Percentiles rank a stretch among this genome's conserved stretches.
phyloP scores from a whole-genome alignment of 2,329 filamentous ascomycete genomes.

The Neocatenulostroma microsporum region DNA sequence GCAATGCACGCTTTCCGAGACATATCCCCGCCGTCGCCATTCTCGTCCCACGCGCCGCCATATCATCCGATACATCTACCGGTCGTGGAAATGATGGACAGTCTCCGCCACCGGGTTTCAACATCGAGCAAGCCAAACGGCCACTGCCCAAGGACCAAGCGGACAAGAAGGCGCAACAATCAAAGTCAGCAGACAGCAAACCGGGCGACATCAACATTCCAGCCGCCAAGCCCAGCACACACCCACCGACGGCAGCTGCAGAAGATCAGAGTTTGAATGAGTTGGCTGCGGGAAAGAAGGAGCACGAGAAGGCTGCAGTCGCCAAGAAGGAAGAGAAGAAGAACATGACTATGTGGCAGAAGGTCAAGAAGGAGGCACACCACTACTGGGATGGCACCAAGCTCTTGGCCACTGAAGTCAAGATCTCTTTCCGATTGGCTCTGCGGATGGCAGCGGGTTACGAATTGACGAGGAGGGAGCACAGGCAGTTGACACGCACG shows the following conservation, averaged over 20 bases:
- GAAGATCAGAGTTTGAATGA: slow-evolving; percentile 51
- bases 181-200: slow-evolving; percentile 12
- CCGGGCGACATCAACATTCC: slow-evolving; percentile 26
- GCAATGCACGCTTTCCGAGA: slow-evolving; percentile 39
- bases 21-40: slow-evolving; percentile 52
- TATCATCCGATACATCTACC: slow-evolving; percentile 52
- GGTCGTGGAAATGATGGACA: slow-evolving; percentile 34
- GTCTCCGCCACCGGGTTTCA: slow-evolving; percentile 81
- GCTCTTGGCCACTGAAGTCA: slow-evolving; percentile 82
- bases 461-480: slow-evolving; percentile 87
- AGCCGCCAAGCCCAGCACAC: slow-evolving; percentile 34
- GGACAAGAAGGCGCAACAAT: slow-evolving; percentile 25
- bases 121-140: slow-evolving; percentile 81
- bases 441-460: slow-evolving; percentile 98
- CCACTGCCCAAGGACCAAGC: slow-evolving; percentile 56
- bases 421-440: slow-evolving; percentile 82
- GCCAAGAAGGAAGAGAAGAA: slow-evolving; percentile 64
- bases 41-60: slow-evolving; percentile 43
- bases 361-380: slow-evolving; percentile 84
- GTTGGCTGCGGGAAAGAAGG: slow-evolving; percentile 45
- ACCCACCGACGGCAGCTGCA: slow-evolving; percentile 41
- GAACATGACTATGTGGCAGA: slow-evolving; percentile 82
- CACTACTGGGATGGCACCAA: slow-evolving; percentile 99
- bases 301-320: slow-evolving; percentile 48
- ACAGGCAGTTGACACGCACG: slow-evolving; percentile 84